Evolutionary conservation across 129 eudicot species (phyloP), one percentile per base, ranked within the genome.

Genomic region (Kitagawia praeruptora): DNA sequence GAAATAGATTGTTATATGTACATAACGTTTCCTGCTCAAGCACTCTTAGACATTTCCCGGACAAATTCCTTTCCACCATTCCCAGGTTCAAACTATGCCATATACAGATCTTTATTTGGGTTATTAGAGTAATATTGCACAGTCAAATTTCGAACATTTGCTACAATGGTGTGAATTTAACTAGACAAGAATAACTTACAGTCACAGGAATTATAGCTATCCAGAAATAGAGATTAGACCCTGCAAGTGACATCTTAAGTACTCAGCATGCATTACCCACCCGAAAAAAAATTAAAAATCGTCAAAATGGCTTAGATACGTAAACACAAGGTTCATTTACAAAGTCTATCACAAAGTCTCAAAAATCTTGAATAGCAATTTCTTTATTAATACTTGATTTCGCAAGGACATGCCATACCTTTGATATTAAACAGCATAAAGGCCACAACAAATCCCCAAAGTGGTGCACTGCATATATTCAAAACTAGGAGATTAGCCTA

Each of bases 201-300:
- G 89, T 84, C 74, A 95, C 78, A 31, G 99, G 99, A 80, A 95
- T 88, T 79, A 90, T 84, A 11, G 99, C 99, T 75, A 95, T 92
- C 99, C 99, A 95, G 85, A 95, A 92, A 83, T 95, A 95, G 49
- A 95, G 96, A 88, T 95, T 92, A 7, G 99, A 95, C 84, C 97
- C 98, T 94, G 98, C 85, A 86, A 77, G 38, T 41, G 79, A 77
- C 75, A 48, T 44, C 75, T 9, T 41, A 53, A 54, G 5, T 58
- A 25, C 46, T 73, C 19, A 74, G 77, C 77, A 45, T 47, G 77
- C 23, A 74, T 47, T 12, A 19, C 6, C 9, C 0, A 8, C 34
- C 16, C 1, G 10, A 42, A 6, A 41, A 8, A 21, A 23, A 4
- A 39, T 2, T 39, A 71, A 18, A 39, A 21, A 10, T 21, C 12